Conservation (phyloP, 2,329 filamentous ascomycete species). For the Epicoccum nigrum region DNA sequence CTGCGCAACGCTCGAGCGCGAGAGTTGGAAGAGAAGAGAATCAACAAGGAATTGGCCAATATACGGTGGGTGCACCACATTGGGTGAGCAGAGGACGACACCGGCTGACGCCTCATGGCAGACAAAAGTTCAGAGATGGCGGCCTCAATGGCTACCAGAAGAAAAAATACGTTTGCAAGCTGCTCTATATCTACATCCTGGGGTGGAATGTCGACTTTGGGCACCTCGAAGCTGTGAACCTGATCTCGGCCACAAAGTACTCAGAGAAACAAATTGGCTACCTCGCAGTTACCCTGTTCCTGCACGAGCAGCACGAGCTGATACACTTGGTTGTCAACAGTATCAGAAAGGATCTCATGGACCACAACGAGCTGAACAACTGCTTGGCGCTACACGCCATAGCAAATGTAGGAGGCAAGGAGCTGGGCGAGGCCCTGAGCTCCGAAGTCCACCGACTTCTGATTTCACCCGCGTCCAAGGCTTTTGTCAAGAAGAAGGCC, state of each 20-base stretch:
- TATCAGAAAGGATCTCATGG: constrained; percentile 92
- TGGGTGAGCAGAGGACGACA: constrained; percentile 6
- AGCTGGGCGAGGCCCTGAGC: constrained; percentile 95
- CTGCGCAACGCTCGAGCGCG: constrained; percentile 91
- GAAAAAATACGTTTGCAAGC: constrained; percentile 99
- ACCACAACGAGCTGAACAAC: constrained; percentile 97
- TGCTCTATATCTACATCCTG: constrained; percentile 98
- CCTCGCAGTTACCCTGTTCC: constrained; percentile 92
- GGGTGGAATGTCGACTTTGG: constrained; percentile 99
- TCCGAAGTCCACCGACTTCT: constrained; percentile 89
- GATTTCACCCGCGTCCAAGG: constrained; percentile 95
- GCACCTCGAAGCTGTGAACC: constrained; percentile 95
- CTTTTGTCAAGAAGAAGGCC: constrained; percentile 99
- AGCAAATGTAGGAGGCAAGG: constrained; percentile 92
- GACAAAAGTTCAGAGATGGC: constrained; percentile 96
- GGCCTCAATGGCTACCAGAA: constrained; percentile 95
- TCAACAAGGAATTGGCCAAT: constrained; percentile 99
- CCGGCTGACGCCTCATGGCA: constrained; percentile 44
- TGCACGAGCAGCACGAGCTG: constrained; percentile 96
- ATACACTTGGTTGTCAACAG: constrained; percentile 97
- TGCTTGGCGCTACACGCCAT: constrained; percentile 96
- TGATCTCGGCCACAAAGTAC: constrained; percentile 96
- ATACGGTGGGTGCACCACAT: constrained; percentile 68
- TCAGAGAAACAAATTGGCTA: constrained; percentile 99
- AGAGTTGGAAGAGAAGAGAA: constrained; percentile 97